Evolutionary conservation across 208 protist species (phyloP).

Genomic region (Angomonas deanei): DNA sequence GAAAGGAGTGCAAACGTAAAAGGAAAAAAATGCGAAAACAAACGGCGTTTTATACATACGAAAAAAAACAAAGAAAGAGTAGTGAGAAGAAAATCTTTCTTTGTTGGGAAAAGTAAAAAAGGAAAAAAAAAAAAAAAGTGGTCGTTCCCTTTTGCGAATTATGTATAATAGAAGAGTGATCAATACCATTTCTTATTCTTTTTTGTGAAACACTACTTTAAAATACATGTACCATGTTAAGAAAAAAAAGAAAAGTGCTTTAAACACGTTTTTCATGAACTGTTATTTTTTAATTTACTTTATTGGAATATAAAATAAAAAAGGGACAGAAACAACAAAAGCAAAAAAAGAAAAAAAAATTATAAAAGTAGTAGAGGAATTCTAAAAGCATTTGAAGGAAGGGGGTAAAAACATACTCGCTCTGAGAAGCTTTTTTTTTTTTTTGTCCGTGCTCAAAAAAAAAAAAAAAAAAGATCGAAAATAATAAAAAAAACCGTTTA

Average conservation of each 20-base stretch:
- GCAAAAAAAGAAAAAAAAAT: neutral
- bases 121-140: constrained; percentile 7
- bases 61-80: neutral
- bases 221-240: neutral
- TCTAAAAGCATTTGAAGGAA: neutral
- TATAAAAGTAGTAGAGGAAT: neutral
- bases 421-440: neutral
- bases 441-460: neutral
- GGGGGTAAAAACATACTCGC: no score
- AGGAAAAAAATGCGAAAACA: constrained; percentile 2
- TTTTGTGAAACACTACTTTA: no score
- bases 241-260: no score
- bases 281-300: no score
- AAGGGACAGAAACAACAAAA: neutral
- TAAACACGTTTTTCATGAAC: no score
- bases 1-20: neutral
- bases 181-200: neutral
- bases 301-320: no score
- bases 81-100: neutral
- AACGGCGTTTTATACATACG: constrained; percentile 1
- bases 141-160: neutral
- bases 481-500: no score
- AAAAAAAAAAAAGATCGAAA: no score
- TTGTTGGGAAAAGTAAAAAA: constrained; percentile 3
- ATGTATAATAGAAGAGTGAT: constrained; percentile 6